A percentile compares a stretch with the other conserved stretches of the same genome.
phyloP scores from a whole-genome alignment of 2,329 filamentous ascomycete species.

The Diaporthe caulivora region DNA sequence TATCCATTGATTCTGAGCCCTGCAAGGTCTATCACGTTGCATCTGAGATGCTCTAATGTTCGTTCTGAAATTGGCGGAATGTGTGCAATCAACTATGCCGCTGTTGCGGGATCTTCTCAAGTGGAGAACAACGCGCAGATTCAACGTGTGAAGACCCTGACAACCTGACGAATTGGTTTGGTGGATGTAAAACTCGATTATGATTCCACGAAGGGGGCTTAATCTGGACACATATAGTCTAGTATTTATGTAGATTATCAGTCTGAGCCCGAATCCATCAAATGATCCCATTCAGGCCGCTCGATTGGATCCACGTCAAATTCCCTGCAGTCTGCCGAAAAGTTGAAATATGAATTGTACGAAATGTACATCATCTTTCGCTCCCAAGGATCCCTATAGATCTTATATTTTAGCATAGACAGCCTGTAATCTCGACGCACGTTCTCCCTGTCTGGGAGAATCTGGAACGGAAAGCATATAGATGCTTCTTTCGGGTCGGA shows the following conservation, averaged over 20 bases:
- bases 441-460: not conserved
- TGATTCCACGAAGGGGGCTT: no score
- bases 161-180: no score
- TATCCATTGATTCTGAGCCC: no score
- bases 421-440: not conserved
- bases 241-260: not conserved
- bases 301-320: not conserved
- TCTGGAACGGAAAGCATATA: not conserved
- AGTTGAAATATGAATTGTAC: not conserved
- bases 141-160: no score
- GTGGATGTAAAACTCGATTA: no score
- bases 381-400: constrained; percentile 3
- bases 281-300: not conserved
- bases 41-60: no score
- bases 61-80: no score
- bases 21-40: no score
- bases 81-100: no score
- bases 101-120: no score
- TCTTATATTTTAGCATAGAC: not conserved
- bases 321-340: not conserved
- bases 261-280: not conserved
- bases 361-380: not conserved
- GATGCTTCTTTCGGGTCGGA: not conserved
- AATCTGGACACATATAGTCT: no score
- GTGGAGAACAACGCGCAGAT: no score